Evolutionary conservation across 169 alveolate species (phyloP).

Genomic region (Blepharisma undulans): DNA sequence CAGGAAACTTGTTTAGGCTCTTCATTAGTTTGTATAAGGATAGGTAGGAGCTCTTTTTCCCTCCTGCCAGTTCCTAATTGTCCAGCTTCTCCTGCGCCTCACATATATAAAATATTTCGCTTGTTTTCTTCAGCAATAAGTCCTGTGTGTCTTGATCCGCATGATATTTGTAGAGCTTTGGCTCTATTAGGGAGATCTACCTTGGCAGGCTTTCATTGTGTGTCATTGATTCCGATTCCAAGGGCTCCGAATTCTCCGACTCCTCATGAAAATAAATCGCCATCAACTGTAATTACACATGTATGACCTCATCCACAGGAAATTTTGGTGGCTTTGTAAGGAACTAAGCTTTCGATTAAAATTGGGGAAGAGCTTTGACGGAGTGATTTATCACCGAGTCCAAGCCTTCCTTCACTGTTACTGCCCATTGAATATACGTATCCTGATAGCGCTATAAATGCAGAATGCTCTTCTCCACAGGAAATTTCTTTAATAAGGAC

Average conservation of each 20-base stretch:
- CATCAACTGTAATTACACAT: conserved; percentile 53
- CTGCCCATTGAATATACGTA: conserved; percentile 52
- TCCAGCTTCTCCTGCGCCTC: conserved; percentile 67
- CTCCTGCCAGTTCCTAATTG: conserved; percentile 56
- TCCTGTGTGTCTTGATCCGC: conserved; percentile 57
- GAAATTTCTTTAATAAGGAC: conserved; percentile 30
- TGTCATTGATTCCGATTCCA: conserved; percentile 47
- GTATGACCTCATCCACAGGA: conserved; percentile 72
- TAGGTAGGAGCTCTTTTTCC: conserved; percentile 30
- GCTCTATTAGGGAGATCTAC: neutral
- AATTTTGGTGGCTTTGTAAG: conserved; percentile 24
- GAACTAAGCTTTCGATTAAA: conserved; percentile 55
- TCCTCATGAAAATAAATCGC: conserved; percentile 71
- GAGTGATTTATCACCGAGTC: conserved; percentile 52
- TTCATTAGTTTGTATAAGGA: neutral
- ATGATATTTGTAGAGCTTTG: conserved; percentile 22
- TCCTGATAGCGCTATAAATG: conserved; percentile 40
- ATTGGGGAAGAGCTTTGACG: conserved; percentile 52
- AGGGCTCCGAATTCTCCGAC: conserved; percentile 63
- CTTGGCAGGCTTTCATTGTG: conserved; percentile 38
- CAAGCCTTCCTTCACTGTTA: conserved; percentile 62
- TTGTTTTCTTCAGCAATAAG: conserved; percentile 3
- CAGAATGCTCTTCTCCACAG: conserved; percentile 51
- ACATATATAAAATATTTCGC: conserved; percentile 33
- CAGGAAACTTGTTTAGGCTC: conserved; percentile 43